Conservation (phyloP, 2,329 filamentous ascomycete genomes). For the Phoma herbarum region DNA sequence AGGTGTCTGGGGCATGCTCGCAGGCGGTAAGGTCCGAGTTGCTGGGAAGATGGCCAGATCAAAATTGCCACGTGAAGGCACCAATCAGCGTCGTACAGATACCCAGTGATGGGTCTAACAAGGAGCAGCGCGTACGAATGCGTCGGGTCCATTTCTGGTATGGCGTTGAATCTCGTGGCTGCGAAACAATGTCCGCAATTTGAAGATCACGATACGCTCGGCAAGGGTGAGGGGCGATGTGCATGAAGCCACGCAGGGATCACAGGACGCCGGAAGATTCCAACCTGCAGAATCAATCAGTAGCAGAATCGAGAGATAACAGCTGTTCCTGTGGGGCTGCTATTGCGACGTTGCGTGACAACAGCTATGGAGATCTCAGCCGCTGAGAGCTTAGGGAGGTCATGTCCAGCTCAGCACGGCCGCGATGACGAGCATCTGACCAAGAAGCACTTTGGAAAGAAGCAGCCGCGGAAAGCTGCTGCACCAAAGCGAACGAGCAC, state of each 20-base stretch:
- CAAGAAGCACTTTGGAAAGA: not conserved
- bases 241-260: slow-evolving; percentile 12
- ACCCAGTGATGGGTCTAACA: slow-evolving; percentile 15
- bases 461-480: slow-evolving; percentile 4
- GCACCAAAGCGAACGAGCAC: slow-evolving; percentile 21
- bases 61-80: slow-evolving; percentile 10
- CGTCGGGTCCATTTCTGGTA: slow-evolving; percentile 10
- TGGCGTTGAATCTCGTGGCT: slow-evolving; percentile 12
- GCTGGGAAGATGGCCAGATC: slow-evolving; percentile 23
- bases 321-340: not conserved
- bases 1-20: slow-evolving; percentile 28
- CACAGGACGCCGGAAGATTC: slow-evolving; percentile 1
- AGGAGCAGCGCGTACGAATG: slow-evolving; percentile 15
- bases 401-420: not conserved
- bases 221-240: slow-evolving; percentile 14
- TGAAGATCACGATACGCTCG: slow-evolving; percentile 17
- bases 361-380: not conserved
- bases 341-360: slow-evolving; percentile 3
- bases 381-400: not conserved
- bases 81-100: slow-evolving; percentile 19
- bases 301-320: not conserved
- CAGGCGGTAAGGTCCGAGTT: slow-evolving; percentile 19
- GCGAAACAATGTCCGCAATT: slow-evolving; percentile 12
- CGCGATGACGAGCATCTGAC: slow-evolving; percentile 4
- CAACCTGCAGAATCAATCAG: slow-evolving; percentile 2